Evolutionary conservation across 2,329 filamentous ascomycete species (phyloP).

Genomic region (Fonsecaea nubica): DNA sequence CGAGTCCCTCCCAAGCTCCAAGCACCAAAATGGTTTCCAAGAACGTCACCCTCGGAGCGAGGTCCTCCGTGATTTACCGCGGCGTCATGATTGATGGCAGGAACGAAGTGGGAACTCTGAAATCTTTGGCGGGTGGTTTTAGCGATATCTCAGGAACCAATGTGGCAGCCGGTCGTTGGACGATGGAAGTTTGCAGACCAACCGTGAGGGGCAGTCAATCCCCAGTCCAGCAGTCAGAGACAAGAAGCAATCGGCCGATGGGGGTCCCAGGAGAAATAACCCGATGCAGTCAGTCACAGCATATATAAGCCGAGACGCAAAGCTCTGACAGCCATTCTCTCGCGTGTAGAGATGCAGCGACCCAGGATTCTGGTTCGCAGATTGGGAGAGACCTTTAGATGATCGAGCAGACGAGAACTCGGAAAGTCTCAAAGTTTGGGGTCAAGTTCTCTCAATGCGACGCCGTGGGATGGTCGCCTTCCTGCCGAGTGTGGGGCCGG

Average conservation of each 20-base stretch:
- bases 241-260: background rate
- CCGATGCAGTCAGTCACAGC: background rate
- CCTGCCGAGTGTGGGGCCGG: constrained; percentile 1
- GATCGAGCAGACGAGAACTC: background rate
- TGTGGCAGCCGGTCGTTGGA: constrained; percentile 3
- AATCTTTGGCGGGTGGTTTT: constrained; percentile 12
- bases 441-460: background rate
- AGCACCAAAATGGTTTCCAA: constrained; percentile 5
- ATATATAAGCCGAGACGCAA: background rate
- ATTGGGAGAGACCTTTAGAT: background rate
- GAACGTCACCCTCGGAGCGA: constrained; percentile 17
- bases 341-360: background rate
- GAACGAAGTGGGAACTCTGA: background rate
- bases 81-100: background rate
- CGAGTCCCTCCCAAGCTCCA: background rate
- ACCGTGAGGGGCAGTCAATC: constrained; percentile 3
- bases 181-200: background rate
- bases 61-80: constrained; percentile 16
- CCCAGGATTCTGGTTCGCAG: background rate
- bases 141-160: constrained; percentile 12
- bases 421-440: background rate
- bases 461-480: background rate
- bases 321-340: background rate
- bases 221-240: background rate
- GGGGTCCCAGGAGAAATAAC: background rate